Conservation (phyloP, 179 eudicot species). For the Silene coronaria region DNA sequence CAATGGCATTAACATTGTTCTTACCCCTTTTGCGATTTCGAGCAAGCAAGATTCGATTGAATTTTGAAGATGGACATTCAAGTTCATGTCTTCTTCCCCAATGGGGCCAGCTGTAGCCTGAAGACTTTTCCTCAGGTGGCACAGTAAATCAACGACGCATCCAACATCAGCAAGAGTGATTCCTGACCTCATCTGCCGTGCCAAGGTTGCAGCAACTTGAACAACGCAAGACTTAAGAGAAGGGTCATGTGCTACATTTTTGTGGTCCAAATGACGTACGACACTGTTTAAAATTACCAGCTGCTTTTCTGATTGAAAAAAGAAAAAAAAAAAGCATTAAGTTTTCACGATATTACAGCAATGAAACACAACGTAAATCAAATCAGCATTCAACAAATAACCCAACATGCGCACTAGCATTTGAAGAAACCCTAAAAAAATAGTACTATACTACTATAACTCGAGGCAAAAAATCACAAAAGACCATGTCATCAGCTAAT, state of each 20-base stretch:
- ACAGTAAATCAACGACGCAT: constrained; percentile 68
- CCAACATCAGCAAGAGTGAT: constrained; percentile 61
- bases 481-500: neutral
- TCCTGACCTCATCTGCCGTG: constrained; percentile 66
- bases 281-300: constrained; percentile 60
- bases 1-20: constrained; percentile 4
- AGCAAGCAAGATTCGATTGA: constrained; percentile 77
- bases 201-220: constrained; percentile 69
- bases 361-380: too few species aligned
- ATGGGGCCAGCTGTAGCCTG: constrained; percentile 62
- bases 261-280: constrained; percentile 92
- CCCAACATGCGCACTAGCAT: neutral
- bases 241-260: constrained; percentile 78
- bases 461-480: neutral
- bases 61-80: constrained; percentile 70
- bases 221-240: constrained; percentile 59
- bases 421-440: neutral
- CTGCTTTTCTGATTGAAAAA: constrained; percentile 50
- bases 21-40: constrained; percentile 88
- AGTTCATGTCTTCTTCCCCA: constrained; percentile 55
- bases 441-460: too few species aligned
- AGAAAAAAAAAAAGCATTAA: neutral
- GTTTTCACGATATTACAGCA: neutral
- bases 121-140: constrained; percentile 83
- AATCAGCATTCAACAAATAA: too few species aligned